Evolutionary conservation across 768 basidiomycete genomes (phyloP).

Genomic region (Piloderma croceum): DNA sequence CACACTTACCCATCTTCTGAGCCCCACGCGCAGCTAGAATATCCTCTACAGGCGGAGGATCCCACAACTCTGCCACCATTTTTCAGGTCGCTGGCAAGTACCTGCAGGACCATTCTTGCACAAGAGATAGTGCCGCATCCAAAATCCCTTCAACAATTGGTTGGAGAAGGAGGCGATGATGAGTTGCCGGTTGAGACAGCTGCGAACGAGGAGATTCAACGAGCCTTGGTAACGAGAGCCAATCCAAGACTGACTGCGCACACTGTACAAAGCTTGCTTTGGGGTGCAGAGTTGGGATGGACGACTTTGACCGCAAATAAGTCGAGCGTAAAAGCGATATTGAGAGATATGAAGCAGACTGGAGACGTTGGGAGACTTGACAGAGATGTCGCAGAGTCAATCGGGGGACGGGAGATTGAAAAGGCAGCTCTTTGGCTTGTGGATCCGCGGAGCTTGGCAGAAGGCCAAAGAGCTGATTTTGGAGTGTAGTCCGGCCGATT

Average conservation of each 20-base stretch:
- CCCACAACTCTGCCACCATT: slow-evolving; percentile 28
- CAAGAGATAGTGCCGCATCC: slow-evolving; percentile 30
- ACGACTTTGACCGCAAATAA: slow-evolving; percentile 87
- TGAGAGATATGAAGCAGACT: slow-evolving; percentile 55
- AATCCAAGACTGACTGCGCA: slow-evolving; percentile 67
- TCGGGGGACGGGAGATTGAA: slow-evolving; percentile 10
- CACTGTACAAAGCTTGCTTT: slow-evolving; percentile 68
- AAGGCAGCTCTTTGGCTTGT: slow-evolving; percentile 63
- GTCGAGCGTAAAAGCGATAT: slow-evolving; percentile 68
- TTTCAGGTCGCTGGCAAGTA: slow-evolving; percentile 42
- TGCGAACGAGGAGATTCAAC: slow-evolving; percentile 38
- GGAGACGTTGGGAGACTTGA: slow-evolving; percentile 30
- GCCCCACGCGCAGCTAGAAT: slow-evolving; percentile 6
- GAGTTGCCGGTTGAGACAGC: too few relatives aligned
- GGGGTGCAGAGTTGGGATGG: slow-evolving; percentile 65
- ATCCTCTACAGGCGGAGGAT: background rate
- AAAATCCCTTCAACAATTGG: too few relatives aligned
- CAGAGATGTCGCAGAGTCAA: slow-evolving; percentile 13
- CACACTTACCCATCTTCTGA: slow-evolving; percentile 38
- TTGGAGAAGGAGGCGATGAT: too few relatives aligned
- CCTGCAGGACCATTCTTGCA: slow-evolving; percentile 51
- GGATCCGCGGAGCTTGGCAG: slow-evolving; percentile 76
- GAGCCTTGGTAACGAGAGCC: slow-evolving; percentile 46
- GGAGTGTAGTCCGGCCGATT: too few relatives aligned
- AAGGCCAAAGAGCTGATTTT: slow-evolving; percentile 41